Base-by-base conservation (phyloP, 2,329 filamentous ascomycete genomes). In the Purpureocillium lavendulum region DNA sequence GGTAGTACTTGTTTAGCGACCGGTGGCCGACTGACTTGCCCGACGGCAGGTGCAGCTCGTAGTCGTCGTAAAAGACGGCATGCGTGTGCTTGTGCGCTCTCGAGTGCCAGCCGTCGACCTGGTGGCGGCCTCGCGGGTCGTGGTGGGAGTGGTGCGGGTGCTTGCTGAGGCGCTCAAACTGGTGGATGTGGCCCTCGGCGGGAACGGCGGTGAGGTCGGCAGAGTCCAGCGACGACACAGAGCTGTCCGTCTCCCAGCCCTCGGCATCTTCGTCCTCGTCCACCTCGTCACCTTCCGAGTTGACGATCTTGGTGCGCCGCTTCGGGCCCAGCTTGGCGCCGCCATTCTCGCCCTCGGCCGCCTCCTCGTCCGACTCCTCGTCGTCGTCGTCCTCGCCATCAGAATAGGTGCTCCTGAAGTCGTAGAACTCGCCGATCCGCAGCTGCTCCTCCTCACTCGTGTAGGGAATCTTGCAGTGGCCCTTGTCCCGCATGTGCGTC, bases 391-490 rank as follows among this genome's bases (percentile, higher is more conserved):
- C 75, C 13, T 76, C 85, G 10, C 73, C 78, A 53, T 97, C 92
- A 0, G 88, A 92, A 60, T 98, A 98, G 2, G 92, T 95, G 64
- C 85, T 86, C 48, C 86, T 77, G 73, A 98, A 98, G 58, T 98
- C 92, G 62, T 98, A 98, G 61, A 87, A 96, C 48, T 97, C 87
- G 41, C 92, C 92, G 54, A 98, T 87, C 40, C 94, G 87, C 24
- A 97, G 75, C 66, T 96, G 87, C 56, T 97, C 88, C 29, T 84
- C 82, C 57, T 96, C 87, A 0, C 81, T 83, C 38, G 82, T 80
- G 60, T 90, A 98, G 0, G 87, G 89, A 50, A 98, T 94, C 75
- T 89, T 95, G 73, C 90, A 97, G 64, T 98, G 92, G 1, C 87
- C 84, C 58, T 88, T 90, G 59, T 98, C 92, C 33, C 87, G 82